These are phyloP conservation scores for Xerocomellus chrysenteron DNA, from an alignment of 768 basidiomycete genomes.

Conservation along the genomic window DNA sequence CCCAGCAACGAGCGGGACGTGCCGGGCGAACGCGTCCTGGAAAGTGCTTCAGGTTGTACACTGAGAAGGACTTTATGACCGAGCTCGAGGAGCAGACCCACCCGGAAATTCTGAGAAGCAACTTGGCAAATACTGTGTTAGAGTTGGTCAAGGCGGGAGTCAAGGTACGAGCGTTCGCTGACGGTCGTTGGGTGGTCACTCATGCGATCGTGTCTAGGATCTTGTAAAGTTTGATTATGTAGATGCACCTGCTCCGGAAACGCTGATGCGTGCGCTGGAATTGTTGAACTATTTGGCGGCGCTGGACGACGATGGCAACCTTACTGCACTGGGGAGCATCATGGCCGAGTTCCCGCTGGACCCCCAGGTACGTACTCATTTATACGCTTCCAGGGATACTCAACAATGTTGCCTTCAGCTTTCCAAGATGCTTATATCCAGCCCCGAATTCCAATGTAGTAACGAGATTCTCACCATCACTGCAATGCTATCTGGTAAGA, in stretches of 20 bases:
- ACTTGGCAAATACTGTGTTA: constrained; percentile 89
- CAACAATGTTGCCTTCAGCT: constrained; percentile 39
- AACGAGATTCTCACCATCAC: constrained; percentile 95
- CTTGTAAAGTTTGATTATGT: constrained; percentile 86
- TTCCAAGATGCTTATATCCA: constrained; percentile 90
- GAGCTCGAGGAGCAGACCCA: constrained; percentile 97
- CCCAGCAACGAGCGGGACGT: constrained; percentile 94
- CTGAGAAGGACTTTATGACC: constrained; percentile 94
- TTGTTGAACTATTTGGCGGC: constrained; percentile 90
- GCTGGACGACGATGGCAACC: constrained; percentile 89
- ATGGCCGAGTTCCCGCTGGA: constrained; percentile 99
- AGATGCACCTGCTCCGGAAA: constrained; percentile 93
- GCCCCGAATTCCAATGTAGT: constrained; percentile 93
- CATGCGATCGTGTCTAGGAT: constrained; percentile 42
- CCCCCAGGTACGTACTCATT: constrained; percentile 64
- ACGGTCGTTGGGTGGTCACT: background rate
- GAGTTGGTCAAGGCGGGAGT: constrained; percentile 94
- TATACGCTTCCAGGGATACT: background rate
- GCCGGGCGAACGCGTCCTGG: constrained; percentile 95
- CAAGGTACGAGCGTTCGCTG: constrained; percentile 46
- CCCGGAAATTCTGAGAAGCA: constrained; percentile 93
- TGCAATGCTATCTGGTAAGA: constrained; percentile 90
- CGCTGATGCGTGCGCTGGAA: constrained; percentile 95
- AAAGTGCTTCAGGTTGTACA: constrained; percentile 96
- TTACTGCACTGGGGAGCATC: constrained; percentile 81